Conservation (phyloP, 108 stramenopile species). For the Conticribra guillardii region DNA sequence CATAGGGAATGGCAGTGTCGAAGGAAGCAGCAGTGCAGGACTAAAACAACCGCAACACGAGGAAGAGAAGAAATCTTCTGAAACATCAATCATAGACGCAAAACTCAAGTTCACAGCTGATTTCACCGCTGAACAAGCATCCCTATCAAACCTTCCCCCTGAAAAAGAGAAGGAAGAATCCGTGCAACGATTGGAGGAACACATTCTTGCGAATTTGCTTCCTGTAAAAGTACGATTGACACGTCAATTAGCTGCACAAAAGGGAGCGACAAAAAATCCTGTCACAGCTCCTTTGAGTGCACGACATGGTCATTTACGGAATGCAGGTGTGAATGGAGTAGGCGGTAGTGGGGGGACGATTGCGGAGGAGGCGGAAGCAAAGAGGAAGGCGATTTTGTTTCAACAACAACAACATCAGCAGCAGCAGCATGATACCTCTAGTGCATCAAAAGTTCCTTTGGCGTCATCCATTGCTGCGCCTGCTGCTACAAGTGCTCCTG, state of each 20-base stretch:
- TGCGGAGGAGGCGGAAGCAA: slow-evolving; percentile 70
- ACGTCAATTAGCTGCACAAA: slow-evolving; percentile 83
- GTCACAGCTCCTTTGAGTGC: slow-evolving; percentile 66
- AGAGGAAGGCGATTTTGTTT: slow-evolving; percentile 53
- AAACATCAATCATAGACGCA: slow-evolving; percentile 14
- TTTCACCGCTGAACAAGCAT: slow-evolving; percentile 39
- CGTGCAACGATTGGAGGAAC: slow-evolving; percentile 85
- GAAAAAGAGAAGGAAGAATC: slow-evolving; percentile 76
- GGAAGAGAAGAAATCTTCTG: slow-evolving; percentile 27
- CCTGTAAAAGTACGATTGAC: slow-evolving; percentile 85
- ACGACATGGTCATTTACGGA: slow-evolving; percentile 17
- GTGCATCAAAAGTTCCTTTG: not conserved
- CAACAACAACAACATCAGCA: slow-evolving; percentile 40
- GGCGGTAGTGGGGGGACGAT: slow-evolving; percentile 50
- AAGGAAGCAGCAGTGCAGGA: not conserved
- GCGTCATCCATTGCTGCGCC: not conserved
- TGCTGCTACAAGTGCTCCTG: too few relatives aligned
- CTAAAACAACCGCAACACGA: slow-evolving; percentile 1
- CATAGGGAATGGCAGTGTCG: not conserved
- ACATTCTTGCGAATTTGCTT: slow-evolving; percentile 82
- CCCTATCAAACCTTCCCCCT: slow-evolving; percentile 51
- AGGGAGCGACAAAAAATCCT: slow-evolving; percentile 82
- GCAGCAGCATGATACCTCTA: not conserved
- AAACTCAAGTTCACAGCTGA: slow-evolving; percentile 8
- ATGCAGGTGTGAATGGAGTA: not conserved